Percentiles rank a stretch among this genome's conserved stretches.
Evolutionary conservation across 305 asterid species (phyloP).

Genomic region (Lippia alba): DNA sequence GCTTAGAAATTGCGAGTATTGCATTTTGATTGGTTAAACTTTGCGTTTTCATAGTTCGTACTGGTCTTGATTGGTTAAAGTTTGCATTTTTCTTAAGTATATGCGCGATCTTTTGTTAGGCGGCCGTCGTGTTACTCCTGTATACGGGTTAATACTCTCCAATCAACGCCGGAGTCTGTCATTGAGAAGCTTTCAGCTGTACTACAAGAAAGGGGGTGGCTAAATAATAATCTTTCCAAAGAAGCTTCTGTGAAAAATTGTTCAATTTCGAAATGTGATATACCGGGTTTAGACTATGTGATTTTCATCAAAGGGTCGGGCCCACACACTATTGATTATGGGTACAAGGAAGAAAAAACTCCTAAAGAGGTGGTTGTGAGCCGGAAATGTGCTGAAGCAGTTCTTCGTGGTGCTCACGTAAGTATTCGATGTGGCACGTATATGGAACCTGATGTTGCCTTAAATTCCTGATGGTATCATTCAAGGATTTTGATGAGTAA

Average conservation of each 20-base stretch:
- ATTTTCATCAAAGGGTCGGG: constrained; percentile 86
- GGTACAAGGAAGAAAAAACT: constrained; percentile 54
- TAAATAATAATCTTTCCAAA: constrained; percentile 36
- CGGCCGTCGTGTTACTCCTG: constrained; percentile 94
- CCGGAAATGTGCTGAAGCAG: constrained; percentile 99
- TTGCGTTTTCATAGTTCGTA: neutral
- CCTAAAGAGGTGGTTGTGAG: constrained; percentile 95
- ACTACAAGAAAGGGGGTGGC: constrained; percentile 56
- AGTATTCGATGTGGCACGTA: constrained; percentile 33
- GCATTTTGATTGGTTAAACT: neutral
- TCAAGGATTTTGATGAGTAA: too few species aligned
- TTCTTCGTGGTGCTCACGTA: constrained; percentile 99
- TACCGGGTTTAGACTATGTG: constrained; percentile 74
- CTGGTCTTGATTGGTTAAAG: neutral
- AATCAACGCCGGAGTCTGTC: constrained; percentile 68
- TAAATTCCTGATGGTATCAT: constrained; percentile 3
- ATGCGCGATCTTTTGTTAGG: constrained; percentile 48
- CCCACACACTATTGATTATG: constrained; percentile 80
- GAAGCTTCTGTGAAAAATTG: constrained; percentile 32
- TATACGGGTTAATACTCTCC: constrained; percentile 82
- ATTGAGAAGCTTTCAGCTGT: constrained; percentile 66
- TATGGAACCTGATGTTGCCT: constrained; percentile 1
- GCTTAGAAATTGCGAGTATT: too few species aligned
- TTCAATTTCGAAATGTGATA: constrained; percentile 63
- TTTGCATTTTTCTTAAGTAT: neutral